phyloP scores from a whole-genome alignment of 306 rosid species.

The Quercus aquifolioides region DNA sequence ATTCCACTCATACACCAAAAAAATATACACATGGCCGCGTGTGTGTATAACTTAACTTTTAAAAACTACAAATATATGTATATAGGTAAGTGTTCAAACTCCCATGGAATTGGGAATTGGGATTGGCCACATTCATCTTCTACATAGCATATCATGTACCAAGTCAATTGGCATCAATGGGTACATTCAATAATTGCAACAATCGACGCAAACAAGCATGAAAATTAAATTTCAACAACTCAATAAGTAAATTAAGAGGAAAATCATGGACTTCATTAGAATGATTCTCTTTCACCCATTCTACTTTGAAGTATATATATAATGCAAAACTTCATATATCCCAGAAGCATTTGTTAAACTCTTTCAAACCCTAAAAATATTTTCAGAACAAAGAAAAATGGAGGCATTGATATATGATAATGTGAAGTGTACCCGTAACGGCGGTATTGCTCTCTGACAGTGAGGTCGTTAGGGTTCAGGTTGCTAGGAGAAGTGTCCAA shows the following conservation, averaged over 20 bases:
- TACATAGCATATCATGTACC: background rate
- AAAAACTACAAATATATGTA: too few species aligned
- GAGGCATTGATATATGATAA: background rate
- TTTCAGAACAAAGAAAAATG: background rate
- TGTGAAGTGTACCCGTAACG: constrained; percentile 61
- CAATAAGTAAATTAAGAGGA: background rate
- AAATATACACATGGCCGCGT: background rate
- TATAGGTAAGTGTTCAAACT: background rate
- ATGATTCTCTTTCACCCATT: too few species aligned
- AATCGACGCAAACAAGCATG: background rate
- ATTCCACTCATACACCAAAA: background rate
- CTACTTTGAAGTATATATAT: too few species aligned
- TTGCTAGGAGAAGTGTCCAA: constrained; percentile 61
- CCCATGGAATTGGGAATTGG: background rate
- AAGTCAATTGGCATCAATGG: background rate
- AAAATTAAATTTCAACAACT: background rate
- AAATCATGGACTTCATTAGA: background rate
- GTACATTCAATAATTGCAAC: background rate
- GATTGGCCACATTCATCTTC: background rate
- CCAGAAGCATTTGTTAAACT: too few species aligned
- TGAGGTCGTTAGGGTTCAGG: constrained; percentile 75
- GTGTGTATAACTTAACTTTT: too few species aligned
- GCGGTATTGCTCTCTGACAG: constrained; percentile 61
- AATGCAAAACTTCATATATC: too few species aligned
- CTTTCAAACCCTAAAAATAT: too few species aligned